Evolutionary conservation across 2,329 filamentous ascomycete genomes (phyloP).

Genomic region (Lecanicillium sp.): DNA sequence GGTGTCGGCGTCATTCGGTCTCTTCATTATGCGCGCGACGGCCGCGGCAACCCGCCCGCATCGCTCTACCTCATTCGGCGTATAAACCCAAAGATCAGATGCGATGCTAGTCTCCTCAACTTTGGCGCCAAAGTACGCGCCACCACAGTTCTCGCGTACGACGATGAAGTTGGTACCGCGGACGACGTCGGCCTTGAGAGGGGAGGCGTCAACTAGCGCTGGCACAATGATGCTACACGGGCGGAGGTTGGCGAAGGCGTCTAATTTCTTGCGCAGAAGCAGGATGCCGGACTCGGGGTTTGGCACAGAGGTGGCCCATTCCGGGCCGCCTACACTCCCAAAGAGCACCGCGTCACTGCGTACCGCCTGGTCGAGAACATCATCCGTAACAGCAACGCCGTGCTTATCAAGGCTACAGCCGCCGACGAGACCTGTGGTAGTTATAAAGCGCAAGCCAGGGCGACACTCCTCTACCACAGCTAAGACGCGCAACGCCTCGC

Average conservation of each 20-base stretch:
- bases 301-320: constrained; percentile 35
- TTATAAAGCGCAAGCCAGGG: constrained; percentile 25
- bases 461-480: constrained; percentile 32
- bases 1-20: constrained; percentile 20
- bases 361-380: constrained; percentile 34
- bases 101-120: constrained; percentile 36
- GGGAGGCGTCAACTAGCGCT: constrained; percentile 33
- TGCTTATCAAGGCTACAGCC: constrained; percentile 39
- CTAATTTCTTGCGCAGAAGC: constrained; percentile 32
- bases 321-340: constrained; percentile 41
- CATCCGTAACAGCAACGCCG: constrained; percentile 37
- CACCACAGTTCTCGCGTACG: constrained; percentile 44
- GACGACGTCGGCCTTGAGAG: constrained; percentile 40
- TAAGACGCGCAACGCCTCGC: constrained; percentile 41
- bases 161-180: constrained; percentile 42
- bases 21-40: constrained; percentile 32
- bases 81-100: constrained; percentile 44
- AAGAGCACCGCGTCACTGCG: constrained; percentile 40
- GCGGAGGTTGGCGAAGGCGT: constrained; percentile 45
- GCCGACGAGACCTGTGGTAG: constrained; percentile 24
- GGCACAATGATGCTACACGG: constrained; percentile 41
- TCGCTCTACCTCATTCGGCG: constrained; percentile 38
- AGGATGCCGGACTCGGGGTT: constrained; percentile 41
- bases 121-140: constrained; percentile 45
- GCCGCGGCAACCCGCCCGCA: constrained; percentile 40